These are phyloP conservation scores for Opeltia flavorubescens DNA, from an alignment of 495 filamentous ascomycete species.

Conservation along the genomic window DNA sequence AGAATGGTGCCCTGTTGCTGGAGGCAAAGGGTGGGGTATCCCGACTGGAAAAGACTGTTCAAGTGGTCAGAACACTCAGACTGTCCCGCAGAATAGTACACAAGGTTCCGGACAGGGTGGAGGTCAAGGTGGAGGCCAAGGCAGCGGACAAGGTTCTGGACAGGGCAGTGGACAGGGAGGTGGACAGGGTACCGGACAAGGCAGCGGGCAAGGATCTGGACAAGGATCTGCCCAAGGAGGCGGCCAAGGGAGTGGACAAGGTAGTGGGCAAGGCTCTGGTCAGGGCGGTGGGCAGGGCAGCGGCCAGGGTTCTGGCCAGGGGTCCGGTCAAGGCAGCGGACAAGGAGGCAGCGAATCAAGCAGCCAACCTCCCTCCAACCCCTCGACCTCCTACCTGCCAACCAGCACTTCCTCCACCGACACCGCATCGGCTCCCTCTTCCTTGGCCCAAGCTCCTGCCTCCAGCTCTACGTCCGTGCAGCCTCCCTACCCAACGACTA, in stretches of 20 bases:
- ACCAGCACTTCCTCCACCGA: background rate
- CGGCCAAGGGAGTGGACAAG: background rate
- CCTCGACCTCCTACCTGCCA: background rate
- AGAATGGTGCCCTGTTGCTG: conserved; percentile 14
- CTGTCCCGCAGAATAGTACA: background rate
- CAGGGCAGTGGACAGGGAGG: background rate
- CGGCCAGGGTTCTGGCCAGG: background rate
- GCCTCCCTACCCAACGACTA: too few species aligned
- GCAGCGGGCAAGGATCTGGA: background rate
- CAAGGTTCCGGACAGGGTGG: background rate
- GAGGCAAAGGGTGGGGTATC: conserved; percentile 14
- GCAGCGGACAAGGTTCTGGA: background rate
- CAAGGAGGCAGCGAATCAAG: background rate
- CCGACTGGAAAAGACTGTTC: background rate
- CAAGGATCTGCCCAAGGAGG: background rate
- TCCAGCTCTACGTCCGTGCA: too few species aligned
- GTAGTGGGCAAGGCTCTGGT: background rate
- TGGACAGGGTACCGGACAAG: background rate
- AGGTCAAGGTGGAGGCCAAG: background rate
- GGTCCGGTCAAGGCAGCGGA: background rate
- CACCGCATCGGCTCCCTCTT: too few species aligned
- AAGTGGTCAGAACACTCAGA: background rate
- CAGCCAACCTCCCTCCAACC: background rate
- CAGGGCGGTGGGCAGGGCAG: background rate
- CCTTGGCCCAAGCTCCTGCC: too few species aligned